Evolutionary conservation across 2,329 filamentous ascomycete genomes (phyloP), one percentile per base, ranked within the genome.

Genomic region (Alternaria gansuensis): DNA sequence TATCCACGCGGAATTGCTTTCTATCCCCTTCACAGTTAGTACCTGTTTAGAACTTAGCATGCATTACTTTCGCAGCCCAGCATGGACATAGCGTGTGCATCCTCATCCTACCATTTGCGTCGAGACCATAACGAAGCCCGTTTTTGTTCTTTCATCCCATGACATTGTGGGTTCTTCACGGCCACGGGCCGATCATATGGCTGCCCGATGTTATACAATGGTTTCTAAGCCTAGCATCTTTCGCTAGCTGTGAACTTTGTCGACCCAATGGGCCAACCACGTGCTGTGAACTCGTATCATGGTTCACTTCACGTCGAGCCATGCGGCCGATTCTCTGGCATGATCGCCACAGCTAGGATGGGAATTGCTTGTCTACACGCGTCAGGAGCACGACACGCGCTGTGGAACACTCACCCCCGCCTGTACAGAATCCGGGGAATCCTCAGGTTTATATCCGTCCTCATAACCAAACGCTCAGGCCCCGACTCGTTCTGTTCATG

Each of bases 351-450:
- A 14, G 36, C 57, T 44, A 40, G 48, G 54, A 37, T 58, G 24
- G 57, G 28, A 46, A 44, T 59, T 60, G 62, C 52, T 49, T 58
- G 43, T 48, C 56, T 59, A 58, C 56, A 65, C 37, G 29, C 50
- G 36, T 59, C 60, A 46, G 64, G 64, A 53, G 46, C 56, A 51
- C 55, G 61, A 59, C 46, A 57, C 63, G 55, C 48, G 48, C 43
- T 24, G 58, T 59, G 62, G 62, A 57, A 58, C 57, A 45, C 51
- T 40, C 46, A 54, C 56, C 62, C 54, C 58, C 64, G 62, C 54
- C 53, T 39, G 52, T 53, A 41, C 53, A 64, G 57, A 69, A 68
- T 60, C 62, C 46, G 62, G 66, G 65, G 68, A 65, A 63, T 61
- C 40, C 41, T 63, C 55, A 59, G 59, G 44, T 57, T 58, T 51